Evolutionary conservation across 1,284 basidiomycete genomes (phyloP).

Genomic region (Xerocomus nothofagi): DNA sequence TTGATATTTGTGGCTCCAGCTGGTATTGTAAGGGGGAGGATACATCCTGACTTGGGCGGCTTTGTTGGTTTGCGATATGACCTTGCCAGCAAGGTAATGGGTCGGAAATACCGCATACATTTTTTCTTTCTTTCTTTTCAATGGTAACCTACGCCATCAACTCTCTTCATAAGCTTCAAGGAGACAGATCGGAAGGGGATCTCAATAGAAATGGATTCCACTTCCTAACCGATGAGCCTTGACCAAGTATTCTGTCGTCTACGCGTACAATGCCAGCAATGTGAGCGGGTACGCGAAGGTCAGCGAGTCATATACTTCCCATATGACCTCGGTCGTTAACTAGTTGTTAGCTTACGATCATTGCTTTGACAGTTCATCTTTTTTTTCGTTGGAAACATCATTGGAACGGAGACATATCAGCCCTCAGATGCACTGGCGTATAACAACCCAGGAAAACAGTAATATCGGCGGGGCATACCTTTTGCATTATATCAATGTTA

Average conservation of each 20-base stretch:
- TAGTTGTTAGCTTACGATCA: constrained; percentile 43
- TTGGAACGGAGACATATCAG: constrained; percentile 62
- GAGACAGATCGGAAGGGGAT: constrained; percentile 50
- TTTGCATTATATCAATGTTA: constrained; percentile 57
- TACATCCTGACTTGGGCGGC: constrained; percentile 61
- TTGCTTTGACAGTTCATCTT: constrained; percentile 59
- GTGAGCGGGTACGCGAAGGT: constrained; percentile 63
- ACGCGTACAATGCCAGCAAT: constrained; percentile 67
- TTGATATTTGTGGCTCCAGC: constrained; percentile 59
- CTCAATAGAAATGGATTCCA: constrained; percentile 25
- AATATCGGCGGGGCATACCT: constrained; percentile 52
- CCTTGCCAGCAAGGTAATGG: no score
- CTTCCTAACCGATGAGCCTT: constrained; percentile 14
- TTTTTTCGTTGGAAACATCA: constrained; percentile 60
- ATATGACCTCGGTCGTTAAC: not conserved
- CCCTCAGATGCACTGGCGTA: constrained; percentile 63
- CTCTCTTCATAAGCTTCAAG: constrained; percentile 59
- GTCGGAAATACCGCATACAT: constrained; percentile 23
- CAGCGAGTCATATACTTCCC: not conserved
- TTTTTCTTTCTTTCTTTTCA: not conserved
- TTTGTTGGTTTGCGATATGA: no score
- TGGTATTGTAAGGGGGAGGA: constrained; percentile 50
- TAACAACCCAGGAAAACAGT: constrained; percentile 63
- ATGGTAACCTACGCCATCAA: constrained; percentile 26
- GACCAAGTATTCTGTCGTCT: constrained; percentile 60